Base-by-base conservation (phyloP, 208 protist genomes). In the Phytomonas francai region DNA sequence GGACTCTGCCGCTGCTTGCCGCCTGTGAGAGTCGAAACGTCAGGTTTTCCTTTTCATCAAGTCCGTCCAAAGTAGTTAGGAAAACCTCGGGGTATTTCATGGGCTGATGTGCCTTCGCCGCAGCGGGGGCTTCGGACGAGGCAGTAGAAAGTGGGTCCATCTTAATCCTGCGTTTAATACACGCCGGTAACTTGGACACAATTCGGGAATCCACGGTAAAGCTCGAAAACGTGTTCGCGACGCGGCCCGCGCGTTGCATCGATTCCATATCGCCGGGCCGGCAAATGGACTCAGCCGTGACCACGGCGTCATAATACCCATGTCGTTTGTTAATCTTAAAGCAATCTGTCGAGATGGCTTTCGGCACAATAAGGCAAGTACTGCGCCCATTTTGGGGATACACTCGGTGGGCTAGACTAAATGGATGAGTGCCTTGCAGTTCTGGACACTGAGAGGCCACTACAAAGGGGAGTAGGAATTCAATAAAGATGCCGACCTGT, bases 311-410 rank as follows among this genome's bases (percentile, higher is more conserved):
- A 65, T 88, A 92, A 69, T 88, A 93, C 22, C 83, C 78, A 65
- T 93, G 85, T 2, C 89, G 81, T 70, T 92, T 91, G 74, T 95
- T 95, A 63, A 95, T 87, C 64, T 91, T 91, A 56, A 78, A 75
- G 58, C 85, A 90, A 66, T 89, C 87, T 25, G 60, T 54, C 2
- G 84, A 78, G 54, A 95, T 92, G 32, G 83, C 67, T 33, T 87
- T 83, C 0, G 89, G 89, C 27, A 95, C 87, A 58, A 95, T 92
- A 25, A 95, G 79, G 49, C 85, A 91, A 0, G 84, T 88, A 7
- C 79, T 88, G 30, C 82, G 74, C 25, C 89, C 89, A 59, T 91
- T 83, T 60, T 42, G 62, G 7, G 64, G 67, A 76, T 88, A 91
- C 5, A 80, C 78, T 54, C 71, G 71, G 63, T 95, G 79, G 5